Base-by-base conservation (phyloP, 2,329 filamentous ascomycete genomes). In the Calonectria leucothoes region DNA sequence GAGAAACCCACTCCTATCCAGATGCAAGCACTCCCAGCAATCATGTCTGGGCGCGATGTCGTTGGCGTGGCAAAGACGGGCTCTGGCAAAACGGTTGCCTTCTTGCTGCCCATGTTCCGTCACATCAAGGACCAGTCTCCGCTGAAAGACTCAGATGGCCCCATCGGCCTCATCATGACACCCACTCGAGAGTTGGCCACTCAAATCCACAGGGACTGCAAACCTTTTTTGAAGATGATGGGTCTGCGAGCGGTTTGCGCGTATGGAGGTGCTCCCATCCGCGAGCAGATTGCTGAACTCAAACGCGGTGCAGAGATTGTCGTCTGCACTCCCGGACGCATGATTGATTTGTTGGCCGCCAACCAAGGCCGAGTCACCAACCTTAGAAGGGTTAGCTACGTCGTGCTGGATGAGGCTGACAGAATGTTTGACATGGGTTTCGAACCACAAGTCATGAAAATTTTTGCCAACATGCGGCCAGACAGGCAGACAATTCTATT, bases 351-450 rank as follows among this genome's bases (percentile, higher is more conserved):
- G 23, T 88, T 99, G 37, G 95, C 95, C 49, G 95, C 96, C 66
- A 99, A 98, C 82, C 93, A 94, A 77, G 96, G 96, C n/a, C 92
- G 96, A 75, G 96, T 98, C 12, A 98, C 96, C 15, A 98, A 97
- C 81, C 88, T 99, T 70, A 92, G 91, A 78, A 91, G 97, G 75
- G 95, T 98, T 15, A 97, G 95, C 0, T 99, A 98, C 83, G 92
- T 98, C 29, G 97, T 99, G 14, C 91, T 99, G 48, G 97, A 99
- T 82, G 97, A 99, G 86, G 97, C 97, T 61, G 97, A 99, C 85
- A 94, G 97, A 75, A 98, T 99, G 97, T 98, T 98, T 82, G 97
- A 99, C 83, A 98, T 99, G 97, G 97, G 97, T 17, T 99, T 99
- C 82, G 96, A 98, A 85, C 96, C 97, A 2, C 97, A 99, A 84